Evolutionary conservation across 2,329 filamentous ascomycete species (phyloP).

Genomic region (Colletotrichum falcatum): DNA sequence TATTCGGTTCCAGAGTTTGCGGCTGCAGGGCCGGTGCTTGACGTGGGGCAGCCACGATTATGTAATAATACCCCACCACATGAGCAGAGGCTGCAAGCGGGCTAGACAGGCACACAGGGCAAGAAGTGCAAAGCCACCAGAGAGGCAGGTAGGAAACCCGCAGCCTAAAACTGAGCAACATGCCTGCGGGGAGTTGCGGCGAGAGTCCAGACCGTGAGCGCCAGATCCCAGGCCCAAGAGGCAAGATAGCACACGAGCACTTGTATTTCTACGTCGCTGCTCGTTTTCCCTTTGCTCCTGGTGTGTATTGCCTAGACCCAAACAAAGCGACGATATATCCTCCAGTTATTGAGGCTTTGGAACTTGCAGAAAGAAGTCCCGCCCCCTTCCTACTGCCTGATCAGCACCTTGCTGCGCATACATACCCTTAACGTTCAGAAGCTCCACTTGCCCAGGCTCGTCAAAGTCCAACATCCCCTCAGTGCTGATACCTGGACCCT

Average conservation of each 20-base stretch:
- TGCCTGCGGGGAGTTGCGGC: constrained; percentile 18
- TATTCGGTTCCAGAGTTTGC: constrained; percentile 40
- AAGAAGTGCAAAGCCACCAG: constrained; percentile 26
- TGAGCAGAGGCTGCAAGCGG: constrained; percentile 29
- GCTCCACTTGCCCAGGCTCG: constrained; percentile 31
- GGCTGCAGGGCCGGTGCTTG: constrained; percentile 12
- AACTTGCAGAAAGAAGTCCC: not conserved
- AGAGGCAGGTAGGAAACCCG: constrained; percentile 31
- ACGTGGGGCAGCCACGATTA: constrained; percentile 23
- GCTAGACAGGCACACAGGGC: constrained; percentile 30
- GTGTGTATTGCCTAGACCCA: not conserved
- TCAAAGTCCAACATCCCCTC: constrained; percentile 37
- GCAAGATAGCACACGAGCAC: constrained; percentile 36
- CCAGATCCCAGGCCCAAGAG: constrained; percentile 20
- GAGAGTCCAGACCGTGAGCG: constrained; percentile 21
- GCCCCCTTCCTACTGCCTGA: not conserved
- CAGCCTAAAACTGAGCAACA: not conserved
- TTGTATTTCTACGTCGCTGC: not conserved
- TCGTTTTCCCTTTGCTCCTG: not conserved
- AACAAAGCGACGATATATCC: not conserved
- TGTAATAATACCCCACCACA: constrained; percentile 28
- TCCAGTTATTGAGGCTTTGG: not conserved
- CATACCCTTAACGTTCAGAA: constrained; percentile 21
- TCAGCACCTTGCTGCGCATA: constrained; percentile 17
- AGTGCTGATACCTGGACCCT: constrained; percentile 39